Base-by-base conservation (phyloP, 352 stramenopile species). In the Globisporangium recalcitrans region DNA sequence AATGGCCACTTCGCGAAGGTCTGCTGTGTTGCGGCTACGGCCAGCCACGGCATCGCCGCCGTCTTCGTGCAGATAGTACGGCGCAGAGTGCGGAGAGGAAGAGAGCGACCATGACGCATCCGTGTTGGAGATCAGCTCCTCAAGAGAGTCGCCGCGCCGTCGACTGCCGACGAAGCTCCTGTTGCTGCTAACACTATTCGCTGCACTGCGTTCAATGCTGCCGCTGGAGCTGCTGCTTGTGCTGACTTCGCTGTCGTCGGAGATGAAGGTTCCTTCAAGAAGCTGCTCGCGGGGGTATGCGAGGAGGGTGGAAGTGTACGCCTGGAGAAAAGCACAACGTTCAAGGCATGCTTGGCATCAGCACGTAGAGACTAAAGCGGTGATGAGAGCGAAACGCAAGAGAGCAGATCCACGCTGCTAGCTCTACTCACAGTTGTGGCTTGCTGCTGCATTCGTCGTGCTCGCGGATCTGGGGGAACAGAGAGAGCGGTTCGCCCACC, bases 211-310 rank as follows among this genome's bases (percentile, higher is more conserved):
- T 9, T 10, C 21, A n/a, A 32, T 58, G 47, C 32, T 52, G 24
- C n/a, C 44, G 48, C 47, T 59, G 34, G 59, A 54, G 21, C 36
- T 63, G 29, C 46, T 54, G 24, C n/a, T 29, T 1, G 51, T 56
- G 29, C 40, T 60, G 19, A 13, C 40, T 26, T 42, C 24, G 21
- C 40, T 62, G 44, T 48, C 34, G n/a, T 62, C 46, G 7, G 34
- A 63, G n/a, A 53, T n/a, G 55, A 55, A 54, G 6, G 47, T 59
- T n/a, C 67, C 64, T 16, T 77, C 70, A 6, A 77, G 51, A 9
- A 77, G 53, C 38, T 77, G 67, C 31, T 77, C 70, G 6, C 67
- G 67, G 0, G 68, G 63, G 27, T 74, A 77, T 31, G 73, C 57
- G 0, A 77, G 60, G 27, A 77, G 42, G 13, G 67, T 74, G 8